Conservation (phyloP, 1,139 yeast genomes). For the Schwanniomyces etchellsii region DNA sequence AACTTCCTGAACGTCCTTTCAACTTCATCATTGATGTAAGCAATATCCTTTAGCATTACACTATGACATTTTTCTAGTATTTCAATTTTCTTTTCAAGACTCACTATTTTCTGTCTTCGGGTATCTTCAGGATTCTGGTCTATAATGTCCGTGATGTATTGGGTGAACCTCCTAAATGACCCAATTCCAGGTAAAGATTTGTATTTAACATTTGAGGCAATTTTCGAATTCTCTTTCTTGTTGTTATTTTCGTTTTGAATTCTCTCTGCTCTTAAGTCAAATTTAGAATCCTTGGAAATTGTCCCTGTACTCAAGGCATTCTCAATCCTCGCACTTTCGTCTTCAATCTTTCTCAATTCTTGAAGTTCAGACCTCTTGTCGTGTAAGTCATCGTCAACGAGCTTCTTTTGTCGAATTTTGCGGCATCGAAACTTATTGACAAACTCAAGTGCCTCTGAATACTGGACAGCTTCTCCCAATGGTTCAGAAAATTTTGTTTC, state of each 20-base stretch:
- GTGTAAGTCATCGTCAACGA: slow-evolving; percentile 51
- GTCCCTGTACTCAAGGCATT: slow-evolving; percentile 23
- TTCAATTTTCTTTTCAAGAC: slow-evolving; percentile 46
- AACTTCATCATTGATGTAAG: slow-evolving; percentile 47
- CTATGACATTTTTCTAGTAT: slow-evolving; percentile 52
- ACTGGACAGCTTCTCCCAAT: slow-evolving; percentile 74
- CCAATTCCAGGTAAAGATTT: slow-evolving; percentile 21
- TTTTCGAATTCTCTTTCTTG: neutral
- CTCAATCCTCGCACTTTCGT: slow-evolving; percentile 34
- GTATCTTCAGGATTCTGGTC: slow-evolving; percentile 68
- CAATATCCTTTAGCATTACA: slow-evolving; percentile 53
- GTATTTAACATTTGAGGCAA: neutral
- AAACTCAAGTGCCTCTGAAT: slow-evolving; percentile 60
- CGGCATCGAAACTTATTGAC: slow-evolving; percentile 65
- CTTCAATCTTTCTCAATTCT: slow-evolving; percentile 36
- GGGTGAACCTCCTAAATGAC: slow-evolving; percentile 50
- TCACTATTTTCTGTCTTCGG: slow-evolving; percentile 50
- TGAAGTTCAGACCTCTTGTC: slow-evolving; percentile 39
- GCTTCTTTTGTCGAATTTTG: slow-evolving; percentile 61
- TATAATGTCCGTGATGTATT: slow-evolving; percentile 61
- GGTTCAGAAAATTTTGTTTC: slow-evolving; percentile 80
- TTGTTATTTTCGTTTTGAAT: slow-evolving; percentile 7
- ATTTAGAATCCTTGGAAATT: slow-evolving; percentile 21
- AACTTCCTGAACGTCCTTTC: slow-evolving; percentile 45
- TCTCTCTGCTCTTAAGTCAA: slow-evolving; percentile 17